phyloP scores from a whole-genome alignment of 306 rosid species.

The Heteromeles arbutifolia region DNA sequence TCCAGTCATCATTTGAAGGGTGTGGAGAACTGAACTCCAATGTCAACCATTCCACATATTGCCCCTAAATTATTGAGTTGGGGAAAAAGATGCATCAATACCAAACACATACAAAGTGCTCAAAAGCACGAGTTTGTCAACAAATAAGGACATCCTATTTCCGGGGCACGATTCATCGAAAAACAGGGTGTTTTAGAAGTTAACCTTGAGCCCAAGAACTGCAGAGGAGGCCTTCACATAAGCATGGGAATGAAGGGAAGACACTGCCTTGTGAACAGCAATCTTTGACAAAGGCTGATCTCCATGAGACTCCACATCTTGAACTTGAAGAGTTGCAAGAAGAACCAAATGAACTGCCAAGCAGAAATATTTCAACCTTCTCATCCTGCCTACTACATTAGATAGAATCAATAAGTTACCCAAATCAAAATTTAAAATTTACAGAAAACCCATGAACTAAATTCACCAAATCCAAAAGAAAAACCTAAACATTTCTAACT shows the following conservation, averaged over 20 bases:
- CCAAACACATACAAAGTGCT: neutral
- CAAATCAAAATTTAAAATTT: neutral
- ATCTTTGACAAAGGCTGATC: conserved; percentile 66
- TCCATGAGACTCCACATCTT: conserved; percentile 45
- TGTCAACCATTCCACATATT: conserved; percentile 59
- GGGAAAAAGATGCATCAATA: conserved; percentile 15
- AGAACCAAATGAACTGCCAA: conserved; percentile 34
- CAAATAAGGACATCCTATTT: neutral
- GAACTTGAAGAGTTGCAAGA: conserved; percentile 20
- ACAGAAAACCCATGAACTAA: neutral
- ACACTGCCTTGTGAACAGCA: conserved; percentile 41
- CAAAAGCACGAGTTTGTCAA: neutral
- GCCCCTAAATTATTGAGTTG: conserved; percentile 43
- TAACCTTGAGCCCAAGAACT: conserved; percentile 60
- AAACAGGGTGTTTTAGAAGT: neutral
- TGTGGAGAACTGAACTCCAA: conserved; percentile 52
- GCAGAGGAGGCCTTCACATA: conserved; percentile 45
- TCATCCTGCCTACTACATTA: conserved; percentile 37
- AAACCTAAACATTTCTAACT: neutral
- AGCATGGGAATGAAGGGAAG: conserved; percentile 48
- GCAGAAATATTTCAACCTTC: conserved; percentile 21
- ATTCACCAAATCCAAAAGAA: neutral
- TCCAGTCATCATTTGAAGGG: conserved; percentile 70
- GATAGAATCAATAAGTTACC: neutral
- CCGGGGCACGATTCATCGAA: no score